Conservation (phyloP, 306 rosid species). For the Glycine soja region DNA sequence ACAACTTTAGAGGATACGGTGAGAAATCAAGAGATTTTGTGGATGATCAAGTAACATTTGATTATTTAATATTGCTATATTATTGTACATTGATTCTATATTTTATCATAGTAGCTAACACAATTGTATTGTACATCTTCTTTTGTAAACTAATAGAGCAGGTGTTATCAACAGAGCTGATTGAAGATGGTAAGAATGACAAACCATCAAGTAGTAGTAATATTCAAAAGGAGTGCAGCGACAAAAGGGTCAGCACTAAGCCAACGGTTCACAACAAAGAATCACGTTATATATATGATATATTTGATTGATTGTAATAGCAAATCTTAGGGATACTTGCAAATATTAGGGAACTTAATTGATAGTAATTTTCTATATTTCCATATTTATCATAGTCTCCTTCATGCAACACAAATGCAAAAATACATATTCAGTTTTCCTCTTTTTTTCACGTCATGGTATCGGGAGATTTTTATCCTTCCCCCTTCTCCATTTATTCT, state of each 20-base stretch:
- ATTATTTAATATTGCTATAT: background rate
- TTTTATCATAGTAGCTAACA: background rate
- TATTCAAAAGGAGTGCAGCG: background rate
- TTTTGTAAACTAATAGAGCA: background rate
- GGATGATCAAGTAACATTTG: constrained; percentile 36
- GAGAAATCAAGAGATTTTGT: constrained; percentile 35
- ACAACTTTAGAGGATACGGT: constrained; percentile 13
- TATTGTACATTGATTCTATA: background rate
- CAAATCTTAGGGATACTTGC: background rate
- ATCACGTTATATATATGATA: background rate
- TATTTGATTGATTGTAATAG: constrained; percentile 9
- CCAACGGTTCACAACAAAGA: constrained; percentile 29
- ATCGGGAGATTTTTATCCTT: background rate
- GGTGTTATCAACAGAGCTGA: constrained; percentile 20
- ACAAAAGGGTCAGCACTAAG: background rate
- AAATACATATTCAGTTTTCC: background rate
- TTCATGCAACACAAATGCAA: background rate
- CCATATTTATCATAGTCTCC: background rate
- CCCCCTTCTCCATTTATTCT: background rate
- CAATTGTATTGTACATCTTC: background rate
- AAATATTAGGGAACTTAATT: background rate
- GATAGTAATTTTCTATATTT: background rate
- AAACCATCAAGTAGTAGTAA: background rate
- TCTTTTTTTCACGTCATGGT: background rate
- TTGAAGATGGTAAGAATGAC: constrained; percentile 18